Base-by-base conservation (phyloP, 208 protist genomes). In the Wallacemonas rigidus region DNA sequence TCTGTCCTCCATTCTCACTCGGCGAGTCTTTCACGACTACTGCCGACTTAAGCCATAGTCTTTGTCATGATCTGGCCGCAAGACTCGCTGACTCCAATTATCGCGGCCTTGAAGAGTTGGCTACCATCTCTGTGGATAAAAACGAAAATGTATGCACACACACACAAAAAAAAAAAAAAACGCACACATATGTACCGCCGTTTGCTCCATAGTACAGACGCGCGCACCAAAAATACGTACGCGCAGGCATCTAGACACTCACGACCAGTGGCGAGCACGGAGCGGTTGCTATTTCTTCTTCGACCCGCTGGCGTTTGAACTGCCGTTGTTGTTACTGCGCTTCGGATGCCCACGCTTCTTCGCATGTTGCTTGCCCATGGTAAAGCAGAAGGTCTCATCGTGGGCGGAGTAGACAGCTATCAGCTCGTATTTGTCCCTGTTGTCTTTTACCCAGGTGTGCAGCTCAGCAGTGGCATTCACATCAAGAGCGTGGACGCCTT, bases 391-490 rank as follows among this genome's bases (percentile, higher is more conserved):
- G 35, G 64, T 48, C 50, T 47, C 57, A 50, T 87, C 72, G 61
- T 57, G 17, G 47, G 63, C 14, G 54, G 84, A 88, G 71, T 80
- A 89, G 15, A 92, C 74, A 44, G 87, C 82, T 26, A 84, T 57
- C 14, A 90, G 51, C 6, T 45, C 67, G 48, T 75, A 67, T 8
- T 39, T 67, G 14, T 76, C 75, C 43, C 74, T 81, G 60, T 83
- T 82, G 1, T 62, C 79, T 14, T 71, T 77, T 6, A 89, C 1
- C 88, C 83, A 92, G 44, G 78, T 41, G 8, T 75, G 71, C 40
- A 93, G 71, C 5, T 75, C 68, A 26, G 68, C 36, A 17, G 48
- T n/a, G n/a, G 60, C 40, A 41, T 39, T 65, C 15, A 51, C 26
- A 14, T 65, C 60, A 8, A 41, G 60, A 11, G 43, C 17, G 60